Conservation (phyloP, 2,329 filamentous ascomycete species). For the Ceratocystis cubensis region DNA sequence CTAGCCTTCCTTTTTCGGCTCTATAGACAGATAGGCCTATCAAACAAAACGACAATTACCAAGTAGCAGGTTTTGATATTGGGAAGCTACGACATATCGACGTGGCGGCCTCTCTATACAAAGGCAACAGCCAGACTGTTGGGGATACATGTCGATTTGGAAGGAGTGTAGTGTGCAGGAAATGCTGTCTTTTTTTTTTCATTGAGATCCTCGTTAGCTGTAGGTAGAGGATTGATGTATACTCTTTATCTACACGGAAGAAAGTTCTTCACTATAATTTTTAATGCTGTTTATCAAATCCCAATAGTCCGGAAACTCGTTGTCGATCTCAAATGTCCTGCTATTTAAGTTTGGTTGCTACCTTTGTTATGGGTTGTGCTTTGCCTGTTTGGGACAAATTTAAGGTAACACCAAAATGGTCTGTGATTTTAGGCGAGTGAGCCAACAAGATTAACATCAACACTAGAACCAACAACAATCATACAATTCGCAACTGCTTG, state of each 20-base stretch:
- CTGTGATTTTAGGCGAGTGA: not conserved
- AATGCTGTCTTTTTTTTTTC: too few species aligned
- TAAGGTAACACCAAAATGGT: not conserved
- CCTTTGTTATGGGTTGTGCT: not conserved
- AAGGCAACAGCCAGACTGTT: not conserved
- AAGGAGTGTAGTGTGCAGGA: too few species aligned
- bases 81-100: not conserved
- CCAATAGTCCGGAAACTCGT: not conserved
- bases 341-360: not conserved
- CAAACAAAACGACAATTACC: not conserved
- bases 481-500: not conserved
- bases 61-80: not conserved
- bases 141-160: not conserved
- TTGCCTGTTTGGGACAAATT: not conserved
- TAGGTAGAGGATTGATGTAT: not conserved
- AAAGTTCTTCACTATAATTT: not conserved
- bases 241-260: not conserved
- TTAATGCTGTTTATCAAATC: not conserved
- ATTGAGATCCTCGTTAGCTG: not conserved
- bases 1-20: not conserved
- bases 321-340: conserved; percentile 1
- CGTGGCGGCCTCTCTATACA: not conserved
- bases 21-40: not conserved
- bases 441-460: not conserved
- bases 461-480: not conserved